Conservation (phyloP, 371 early-diverging fungal species). For the Amoeboaphelidium protococcarum region DNA sequence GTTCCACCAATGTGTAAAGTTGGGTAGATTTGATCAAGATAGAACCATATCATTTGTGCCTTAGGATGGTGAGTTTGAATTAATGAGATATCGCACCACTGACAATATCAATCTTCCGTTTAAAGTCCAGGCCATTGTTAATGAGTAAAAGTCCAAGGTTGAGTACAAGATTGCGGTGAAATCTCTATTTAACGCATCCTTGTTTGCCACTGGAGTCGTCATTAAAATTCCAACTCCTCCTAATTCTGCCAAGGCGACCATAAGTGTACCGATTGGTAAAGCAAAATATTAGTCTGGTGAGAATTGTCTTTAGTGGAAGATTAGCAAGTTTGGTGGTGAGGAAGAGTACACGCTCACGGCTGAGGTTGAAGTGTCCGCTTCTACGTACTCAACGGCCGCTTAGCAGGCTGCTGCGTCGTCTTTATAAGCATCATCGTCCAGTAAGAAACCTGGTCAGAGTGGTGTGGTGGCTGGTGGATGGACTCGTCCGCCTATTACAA, state of each 20-base stretch:
- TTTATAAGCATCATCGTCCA: too few species aligned
- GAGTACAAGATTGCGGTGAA: slow-evolving; percentile 49
- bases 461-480: too few species aligned
- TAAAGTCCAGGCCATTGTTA: slow-evolving; percentile 53
- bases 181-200: slow-evolving; percentile 41
- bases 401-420: too few species aligned
- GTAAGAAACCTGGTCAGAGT: too few species aligned
- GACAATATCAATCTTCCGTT: slow-evolving; percentile 64
- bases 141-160: slow-evolving; percentile 40
- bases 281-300: slow-evolving; percentile 63
- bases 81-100: slow-evolving; percentile 68
- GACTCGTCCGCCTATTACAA: slow-evolving; percentile 66
- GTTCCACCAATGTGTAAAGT: slow-evolving; percentile 72
- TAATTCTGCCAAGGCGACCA: slow-evolving; percentile 41
- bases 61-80: slow-evolving; percentile 75
- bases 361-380: slow-evolving; percentile 38
- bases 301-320: slow-evolving; percentile 61
- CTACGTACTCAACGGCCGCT: too few species aligned
- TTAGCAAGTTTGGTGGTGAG: slow-evolving; percentile 50
- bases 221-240: slow-evolving; percentile 57
- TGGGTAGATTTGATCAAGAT: slow-evolving; percentile 50
- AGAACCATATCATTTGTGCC: slow-evolving; percentile 65
- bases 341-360: slow-evolving; percentile 40
- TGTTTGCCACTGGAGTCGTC: slow-evolving; percentile 50
- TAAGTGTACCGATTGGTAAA: slow-evolving; percentile 38